Evolutionary conservation across 164 flowering plant genomes (phyloP), one percentile per base, ranked within the genome.

Genomic region (Santalum album): DNA sequence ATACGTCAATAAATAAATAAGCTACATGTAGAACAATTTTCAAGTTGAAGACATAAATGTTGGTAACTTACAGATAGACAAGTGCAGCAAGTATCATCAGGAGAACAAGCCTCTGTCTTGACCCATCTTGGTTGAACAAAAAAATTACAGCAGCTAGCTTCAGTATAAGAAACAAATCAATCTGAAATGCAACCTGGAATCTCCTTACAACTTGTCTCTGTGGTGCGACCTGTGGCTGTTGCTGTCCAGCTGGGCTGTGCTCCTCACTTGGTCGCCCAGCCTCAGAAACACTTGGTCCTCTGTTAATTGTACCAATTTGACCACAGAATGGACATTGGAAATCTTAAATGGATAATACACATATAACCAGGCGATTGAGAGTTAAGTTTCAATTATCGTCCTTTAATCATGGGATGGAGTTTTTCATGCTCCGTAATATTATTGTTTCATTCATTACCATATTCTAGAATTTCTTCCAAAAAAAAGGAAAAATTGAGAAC

Each of bases 101-200:
- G 54, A 89, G 75, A 61, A 75, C 62, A 32, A 92, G 96, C 74
- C 87, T 83, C 55, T 80, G 90, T 67, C 78, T 84, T 25, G 99
- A 92, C 23, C 99, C 99, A 70, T 92, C 96, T 83, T 92, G 99
- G 69, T 85, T 80, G 73, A 92, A 83, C 67, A 92, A 67, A 69
- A 89, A 89, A 22, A 89, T 80, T 17, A 87, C 89, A 58, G 91
- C 99, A 24, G 86, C 92, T 66, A 92, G 77, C 89, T 92, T 92
- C 36, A 92, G 54, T 52, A 89, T 78, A 32, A 92, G 95, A 51
- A 83, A 56, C 68, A 89, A 57, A 69, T 92, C 96, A 25, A 92
- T 70, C 72, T 89, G 95, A 74, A 92, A 73, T 32, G 88, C 99
- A 63, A 89, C 71, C 58, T 89, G 94, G 67, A 92, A 87, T 71